Evolutionary conservation across 2,329 filamentous ascomycete genomes (phyloP), one percentile per base, ranked within the genome.

Genomic region (Microdochium bolleyi): DNA sequence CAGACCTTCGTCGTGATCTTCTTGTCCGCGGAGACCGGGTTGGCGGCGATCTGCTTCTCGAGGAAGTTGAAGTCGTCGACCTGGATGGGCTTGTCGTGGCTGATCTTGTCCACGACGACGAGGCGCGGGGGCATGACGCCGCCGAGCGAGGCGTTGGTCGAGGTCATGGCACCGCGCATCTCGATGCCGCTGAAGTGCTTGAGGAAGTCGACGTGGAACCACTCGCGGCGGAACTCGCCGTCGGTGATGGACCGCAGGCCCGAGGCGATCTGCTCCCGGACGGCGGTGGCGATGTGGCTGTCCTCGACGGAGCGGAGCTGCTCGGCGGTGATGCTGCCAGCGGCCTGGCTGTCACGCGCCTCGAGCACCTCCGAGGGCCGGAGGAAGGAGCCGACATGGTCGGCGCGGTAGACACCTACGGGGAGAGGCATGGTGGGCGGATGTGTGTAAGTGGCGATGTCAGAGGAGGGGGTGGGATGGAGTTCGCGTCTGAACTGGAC

Each of bases 131-230:
- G 78, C 46, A 72, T 74, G 54, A 74, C 74, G 54, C 77, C 77
- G 57, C 75, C 74, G 9, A 73, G 68, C 52, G 73, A 73, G 51
- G 68, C 59, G 57, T 72, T 69, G 51, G 70, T 73, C 14, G 70
- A 71, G 53, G 65, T 62, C 62, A 74, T 59, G 54, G 65, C 63
- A 51, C 78, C 78, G 57, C 72, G 72, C 57, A 75, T 71, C 64
- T 79, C 75, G 57, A 82, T 73, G 51, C 79, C 78, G 41, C 69
- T 69, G 3, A 82, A 67, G 60, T 80, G 73, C 63, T 77, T 71
- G 46, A 82, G 70, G 66, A 80, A 82, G 65, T 82, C 79, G 54
- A 81, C 73, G 63, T 82, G 78, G 67, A 82, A 82, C 69, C 74
- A 82, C 48, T 73, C 73, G 52, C 78, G 75, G 51, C 78, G 74